These are phyloP conservation scores for Talaromyces sp. DNA, from an alignment of 2,329 filamentous ascomycete genomes.

Conservation along the genomic window DNA sequence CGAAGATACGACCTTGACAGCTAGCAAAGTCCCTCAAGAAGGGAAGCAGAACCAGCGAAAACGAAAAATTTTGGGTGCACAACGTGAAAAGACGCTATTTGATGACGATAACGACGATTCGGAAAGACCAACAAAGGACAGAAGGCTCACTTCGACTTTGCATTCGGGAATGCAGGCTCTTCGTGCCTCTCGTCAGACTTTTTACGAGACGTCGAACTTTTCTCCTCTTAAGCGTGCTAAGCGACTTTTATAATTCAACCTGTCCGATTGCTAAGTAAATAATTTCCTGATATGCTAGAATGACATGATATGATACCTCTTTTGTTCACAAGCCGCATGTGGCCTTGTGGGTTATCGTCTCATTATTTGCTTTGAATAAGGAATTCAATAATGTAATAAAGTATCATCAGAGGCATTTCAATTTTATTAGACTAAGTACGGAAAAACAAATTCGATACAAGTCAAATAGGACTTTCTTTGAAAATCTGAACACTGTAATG, in stretches of 20 bases:
- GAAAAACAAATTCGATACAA: neutral
- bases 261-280: neutral
- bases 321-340: neutral
- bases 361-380: no score
- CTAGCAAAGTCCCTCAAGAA: constrained; percentile 18
- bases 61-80: constrained; percentile 62
- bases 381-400: neutral
- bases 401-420: neutral
- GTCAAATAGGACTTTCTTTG: neutral
- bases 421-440: neutral
- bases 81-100: constrained; percentile 62
- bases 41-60: constrained; percentile 56
- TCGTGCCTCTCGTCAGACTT: constrained; percentile 20
- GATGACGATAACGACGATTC: constrained; percentile 60
- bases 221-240: constrained; percentile 69
- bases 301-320: neutral
- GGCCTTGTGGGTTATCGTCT: neutral
- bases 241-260: constrained; percentile 29
- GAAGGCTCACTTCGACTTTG: constrained; percentile 20
- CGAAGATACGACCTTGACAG: constrained; percentile 8
- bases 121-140: constrained; percentile 20
- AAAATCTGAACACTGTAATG: neutral
- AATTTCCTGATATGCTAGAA: neutral
- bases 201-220: constrained; percentile 53
- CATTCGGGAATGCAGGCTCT: constrained; percentile 14